phyloP scores from a whole-genome alignment of 2,329 filamentous ascomycete genomes.

The Daldinia sp. region DNA sequence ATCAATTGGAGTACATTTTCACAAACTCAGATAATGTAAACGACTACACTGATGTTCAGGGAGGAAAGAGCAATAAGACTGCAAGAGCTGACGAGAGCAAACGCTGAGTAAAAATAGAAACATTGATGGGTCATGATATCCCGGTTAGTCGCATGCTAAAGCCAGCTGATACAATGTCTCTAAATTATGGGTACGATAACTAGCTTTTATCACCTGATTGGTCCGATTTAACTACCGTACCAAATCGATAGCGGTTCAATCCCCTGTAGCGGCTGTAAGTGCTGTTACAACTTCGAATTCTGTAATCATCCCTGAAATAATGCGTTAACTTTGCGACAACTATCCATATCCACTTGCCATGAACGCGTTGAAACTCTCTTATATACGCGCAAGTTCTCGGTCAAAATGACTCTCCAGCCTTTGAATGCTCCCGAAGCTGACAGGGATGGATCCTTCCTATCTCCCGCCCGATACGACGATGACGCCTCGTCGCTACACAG shows the following conservation, averaged over 20 bases:
- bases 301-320: conserved; percentile 7
- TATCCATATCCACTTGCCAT: conserved; percentile 16
- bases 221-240: conserved; percentile 1
- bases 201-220: conserved; percentile 13
- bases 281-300: not conserved
- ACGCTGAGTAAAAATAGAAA: not conserved
- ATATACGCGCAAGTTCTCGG: conserved; percentile 14
- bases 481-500: conserved; percentile 76
- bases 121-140: not conserved
- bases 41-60: too few species aligned
- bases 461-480: conserved; percentile 74
- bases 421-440: conserved; percentile 47
- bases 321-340: not conserved
- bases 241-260: conserved; percentile 1
- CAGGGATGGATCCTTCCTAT: conserved; percentile 65
- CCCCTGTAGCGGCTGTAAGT: conserved; percentile 1
- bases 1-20: too few species aligned
- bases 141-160: conserved; percentile 2
- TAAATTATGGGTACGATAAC: conserved; percentile 11
- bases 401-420: conserved; percentile 49
- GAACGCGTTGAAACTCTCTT: conserved; percentile 20
- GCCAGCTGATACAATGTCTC: conserved; percentile 15
- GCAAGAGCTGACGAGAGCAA: not conserved
- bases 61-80: too few species aligned
- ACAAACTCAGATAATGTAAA: too few species aligned